These are phyloP conservation scores for Cicer yamashitae DNA, from an alignment of 306 rosid genomes.

Conservation along the genomic window DNA sequence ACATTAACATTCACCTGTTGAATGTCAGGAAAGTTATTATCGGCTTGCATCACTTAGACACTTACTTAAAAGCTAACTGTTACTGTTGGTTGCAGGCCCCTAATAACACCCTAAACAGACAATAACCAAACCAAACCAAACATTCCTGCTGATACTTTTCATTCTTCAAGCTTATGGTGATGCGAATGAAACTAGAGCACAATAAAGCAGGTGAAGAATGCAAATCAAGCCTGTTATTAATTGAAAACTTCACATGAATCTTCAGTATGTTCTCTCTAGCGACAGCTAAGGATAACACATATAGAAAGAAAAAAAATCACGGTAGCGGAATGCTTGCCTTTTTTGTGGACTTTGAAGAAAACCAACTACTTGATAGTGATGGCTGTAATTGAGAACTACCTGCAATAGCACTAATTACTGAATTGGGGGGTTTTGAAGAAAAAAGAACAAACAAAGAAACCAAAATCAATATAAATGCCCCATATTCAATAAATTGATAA, in stretches of 20 bases:
- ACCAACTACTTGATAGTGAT: conserved; percentile 73
- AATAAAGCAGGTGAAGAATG: conserved; percentile 27
- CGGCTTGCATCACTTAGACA: not conserved
- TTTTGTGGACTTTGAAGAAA: conserved; percentile 77
- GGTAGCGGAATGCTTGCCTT: conserved; percentile 51
- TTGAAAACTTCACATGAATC: conserved; percentile 34
- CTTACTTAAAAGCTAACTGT: conserved; percentile 6
- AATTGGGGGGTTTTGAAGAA: conserved; percentile 23
- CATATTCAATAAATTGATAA: conserved; percentile 38
- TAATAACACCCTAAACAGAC: conserved; percentile 29
- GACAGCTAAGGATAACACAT: conserved; percentile 21
- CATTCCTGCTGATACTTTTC: conserved; percentile 1
- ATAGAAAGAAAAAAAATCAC: not conserved
- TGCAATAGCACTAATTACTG: conserved; percentile 53
- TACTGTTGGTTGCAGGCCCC: conserved; percentile 16
- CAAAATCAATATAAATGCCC: conserved; percentile 3
- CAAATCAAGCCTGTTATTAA: conserved; percentile 17
- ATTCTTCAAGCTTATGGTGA: conserved; percentile 21
- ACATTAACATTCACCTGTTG: not conserved
- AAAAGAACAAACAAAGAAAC: conserved; percentile 20
- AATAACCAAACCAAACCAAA: conserved; percentile 11
- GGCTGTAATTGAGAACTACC: conserved; percentile 59
- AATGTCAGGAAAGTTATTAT: conserved; percentile 13
- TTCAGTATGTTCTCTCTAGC: conserved; percentile 35
- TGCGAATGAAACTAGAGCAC: conserved; percentile 3